Percentiles rank a stretch among this genome's conserved stretches.
Evolutionary conservation across 768 basidiomycete species (phyloP).

Genomic region (Tephrocybe sp.): DNA sequence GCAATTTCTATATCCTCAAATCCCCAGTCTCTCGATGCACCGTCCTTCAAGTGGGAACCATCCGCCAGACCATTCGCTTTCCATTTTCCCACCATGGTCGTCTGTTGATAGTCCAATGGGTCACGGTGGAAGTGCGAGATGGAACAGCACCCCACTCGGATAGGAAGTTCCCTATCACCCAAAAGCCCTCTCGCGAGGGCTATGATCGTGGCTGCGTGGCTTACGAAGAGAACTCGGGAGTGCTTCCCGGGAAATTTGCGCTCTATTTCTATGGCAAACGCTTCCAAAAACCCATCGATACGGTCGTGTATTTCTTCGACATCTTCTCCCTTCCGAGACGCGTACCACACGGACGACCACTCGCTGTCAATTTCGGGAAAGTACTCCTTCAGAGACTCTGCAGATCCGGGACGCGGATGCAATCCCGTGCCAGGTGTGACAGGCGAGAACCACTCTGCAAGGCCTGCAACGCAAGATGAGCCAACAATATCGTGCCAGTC

Average conservation of each 20-base stretch:
- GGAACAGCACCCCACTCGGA: slow-evolving; percentile 76
- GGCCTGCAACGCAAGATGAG: slow-evolving; percentile 35
- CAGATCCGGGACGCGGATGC: slow-evolving; percentile 69
- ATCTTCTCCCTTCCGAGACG: slow-evolving; percentile 72
- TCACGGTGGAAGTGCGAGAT: slow-evolving; percentile 52
- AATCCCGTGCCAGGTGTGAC: slow-evolving; percentile 64
- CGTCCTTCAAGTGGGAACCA: slow-evolving; percentile 56
- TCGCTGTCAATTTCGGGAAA: slow-evolving; percentile 62
- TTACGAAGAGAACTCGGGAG: slow-evolving; percentile 57
- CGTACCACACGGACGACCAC: slow-evolving; percentile 66
- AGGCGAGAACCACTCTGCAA: slow-evolving; percentile 81
- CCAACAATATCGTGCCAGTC: not conserved
- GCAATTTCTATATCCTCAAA: slow-evolving; percentile 68
- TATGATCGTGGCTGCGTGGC: slow-evolving; percentile 75
- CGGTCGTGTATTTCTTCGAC: slow-evolving; percentile 62
- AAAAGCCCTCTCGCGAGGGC: slow-evolving; percentile 59
- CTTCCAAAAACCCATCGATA: slow-evolving; percentile 44
- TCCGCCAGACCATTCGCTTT: slow-evolving; percentile 46
- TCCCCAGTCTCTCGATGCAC: slow-evolving; percentile 72
- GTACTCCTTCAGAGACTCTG: slow-evolving; percentile 48
- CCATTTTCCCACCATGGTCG: slow-evolving; percentile 42
- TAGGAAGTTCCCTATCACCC: slow-evolving; percentile 46
- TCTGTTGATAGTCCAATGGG: slow-evolving; percentile 17
- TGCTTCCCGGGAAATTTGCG: slow-evolving; percentile 40
- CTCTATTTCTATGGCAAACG: slow-evolving; percentile 52